phyloP scores from a whole-genome alignment of 306 rosid species.

The Prunus mongolica region DNA sequence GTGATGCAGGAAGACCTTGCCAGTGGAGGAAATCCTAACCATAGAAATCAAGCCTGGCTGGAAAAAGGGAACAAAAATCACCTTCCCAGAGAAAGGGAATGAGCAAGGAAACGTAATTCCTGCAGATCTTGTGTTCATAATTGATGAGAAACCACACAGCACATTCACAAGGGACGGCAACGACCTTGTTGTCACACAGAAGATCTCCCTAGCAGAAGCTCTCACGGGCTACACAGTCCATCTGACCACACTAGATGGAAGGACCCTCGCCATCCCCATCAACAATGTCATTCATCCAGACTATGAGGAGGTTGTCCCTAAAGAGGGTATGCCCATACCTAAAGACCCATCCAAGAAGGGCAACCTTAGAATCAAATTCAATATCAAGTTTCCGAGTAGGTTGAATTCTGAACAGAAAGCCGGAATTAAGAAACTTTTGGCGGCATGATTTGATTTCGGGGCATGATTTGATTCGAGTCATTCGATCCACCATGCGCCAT shows the following conservation, averaged over 20 bases:
- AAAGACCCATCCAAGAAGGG: constrained; percentile 78
- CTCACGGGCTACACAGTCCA: constrained; percentile 50
- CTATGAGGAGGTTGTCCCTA: constrained; percentile 65
- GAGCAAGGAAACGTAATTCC: constrained; percentile 66
- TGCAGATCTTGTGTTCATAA: constrained; percentile 69
- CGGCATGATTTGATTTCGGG: constrained; percentile 7
- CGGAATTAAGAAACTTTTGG: constrained; percentile 46
- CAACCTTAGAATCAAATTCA: constrained; percentile 71
- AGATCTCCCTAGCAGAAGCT: constrained; percentile 56
- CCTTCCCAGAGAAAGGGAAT: constrained; percentile 84
- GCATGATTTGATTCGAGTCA: constrained; percentile 1
- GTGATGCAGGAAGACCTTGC: constrained; percentile 51
- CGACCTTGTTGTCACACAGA: constrained; percentile 59
- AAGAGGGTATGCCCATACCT: constrained; percentile 87
- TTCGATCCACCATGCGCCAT: neutral
- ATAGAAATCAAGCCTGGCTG: constrained; percentile 93
- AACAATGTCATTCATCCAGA: constrained; percentile 48
- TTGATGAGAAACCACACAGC: constrained; percentile 84
- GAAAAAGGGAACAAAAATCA: constrained; percentile 93
- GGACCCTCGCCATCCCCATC: constrained; percentile 54
- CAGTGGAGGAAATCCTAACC: constrained; percentile 76
- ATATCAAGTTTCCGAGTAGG: constrained; percentile 48
- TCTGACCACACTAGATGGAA: constrained; percentile 68
- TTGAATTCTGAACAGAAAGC: constrained; percentile 51
- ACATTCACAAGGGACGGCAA: constrained; percentile 79